A percentile compares a stretch with the other conserved stretches of the same genome.
Conservation (phyloP, 176 grass and related monocot genomes). For the Ensete ventricosum region DNA sequence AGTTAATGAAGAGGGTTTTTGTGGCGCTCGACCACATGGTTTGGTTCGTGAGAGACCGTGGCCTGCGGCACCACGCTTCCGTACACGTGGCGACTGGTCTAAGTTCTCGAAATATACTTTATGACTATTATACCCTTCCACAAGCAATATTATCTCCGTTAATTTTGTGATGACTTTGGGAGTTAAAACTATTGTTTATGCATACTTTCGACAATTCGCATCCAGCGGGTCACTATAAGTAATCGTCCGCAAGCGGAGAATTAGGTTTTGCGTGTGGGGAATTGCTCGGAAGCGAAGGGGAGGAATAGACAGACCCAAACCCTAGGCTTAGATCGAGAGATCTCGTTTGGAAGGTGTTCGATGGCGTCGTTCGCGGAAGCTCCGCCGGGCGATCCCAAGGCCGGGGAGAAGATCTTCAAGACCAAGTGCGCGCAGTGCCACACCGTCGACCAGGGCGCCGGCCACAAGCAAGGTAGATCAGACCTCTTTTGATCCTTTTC, state of each 20-base stretch:
- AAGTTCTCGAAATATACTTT: not conserved
- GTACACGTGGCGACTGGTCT: not conserved
- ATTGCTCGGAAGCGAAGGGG: no score
- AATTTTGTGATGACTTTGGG: not conserved
- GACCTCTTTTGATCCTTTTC: not conserved
- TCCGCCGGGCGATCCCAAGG: conserved; percentile 34
- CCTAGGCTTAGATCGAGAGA: not conserved
- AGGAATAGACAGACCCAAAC: no score
- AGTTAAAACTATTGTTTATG: not conserved
- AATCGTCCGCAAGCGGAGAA: not conserved
- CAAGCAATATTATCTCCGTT: not conserved
- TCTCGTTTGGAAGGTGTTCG: not conserved
- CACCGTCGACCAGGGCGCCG: conserved; percentile 75
- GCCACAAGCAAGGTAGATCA: conserved; percentile 54
- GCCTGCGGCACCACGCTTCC: not conserved
- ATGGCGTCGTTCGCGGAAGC: conserved; percentile 73
- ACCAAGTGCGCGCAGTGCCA: conserved; percentile 94
- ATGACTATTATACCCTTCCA: not conserved
- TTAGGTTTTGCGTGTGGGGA: no score
- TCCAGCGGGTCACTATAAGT: not conserved
- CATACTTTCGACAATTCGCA: not conserved
- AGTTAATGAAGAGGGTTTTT: not conserved
- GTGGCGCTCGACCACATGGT: not conserved
- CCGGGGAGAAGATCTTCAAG: conserved; percentile 91
- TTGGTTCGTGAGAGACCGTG: not conserved